Evolutionary conservation across 306 rosid species (phyloP), one percentile per base, ranked within the genome.

Genomic region (Glycyrrhiza uralensis): DNA sequence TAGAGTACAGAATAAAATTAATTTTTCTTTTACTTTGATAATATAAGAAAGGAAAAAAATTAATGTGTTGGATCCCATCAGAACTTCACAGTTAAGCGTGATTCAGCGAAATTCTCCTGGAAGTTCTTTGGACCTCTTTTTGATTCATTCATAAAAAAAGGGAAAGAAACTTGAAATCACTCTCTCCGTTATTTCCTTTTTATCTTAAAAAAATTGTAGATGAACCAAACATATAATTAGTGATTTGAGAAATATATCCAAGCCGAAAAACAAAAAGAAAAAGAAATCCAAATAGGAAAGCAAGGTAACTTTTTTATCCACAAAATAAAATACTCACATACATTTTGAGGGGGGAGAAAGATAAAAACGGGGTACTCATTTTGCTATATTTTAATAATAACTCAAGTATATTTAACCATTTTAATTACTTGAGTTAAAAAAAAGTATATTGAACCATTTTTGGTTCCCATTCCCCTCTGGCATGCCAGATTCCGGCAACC

Each of bases 311-410:
- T 69, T 57, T 81, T 75, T 84, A 84, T 85, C 80, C 88, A 91
- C 96, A 87, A 80, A 68, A 68, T 59, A 30, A 71, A 76, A 33
- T 62, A 78, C 77, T 67, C 70, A 78, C 76, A 66, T 62, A 78
- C 80, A 70, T 19, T 41, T 23, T 12, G 9, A 5, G 3, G 13
- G 33, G 32, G 30, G 29, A 4, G 20, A 49, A 24, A 7, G 35
- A 46, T 30, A 52, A 30, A 41, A 50, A 35, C 23, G 41, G 30
- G 24, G 2, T 14, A 32, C 17, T 51, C 35, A 66, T 74, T 59
- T 65, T 61, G 23, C 79, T 54, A 69, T 67, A 54, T 54, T 61
- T 38, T 47, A 55, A 76, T 59, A 57, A 56, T 45, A 61, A 62
- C 45, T 42, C 32, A 55, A 32, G 50, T 55, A n/a, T n/a, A n/a